phyloP scores from a whole-genome alignment of 208 protist genomes.

The Wallacemonas sp. region DNA sequence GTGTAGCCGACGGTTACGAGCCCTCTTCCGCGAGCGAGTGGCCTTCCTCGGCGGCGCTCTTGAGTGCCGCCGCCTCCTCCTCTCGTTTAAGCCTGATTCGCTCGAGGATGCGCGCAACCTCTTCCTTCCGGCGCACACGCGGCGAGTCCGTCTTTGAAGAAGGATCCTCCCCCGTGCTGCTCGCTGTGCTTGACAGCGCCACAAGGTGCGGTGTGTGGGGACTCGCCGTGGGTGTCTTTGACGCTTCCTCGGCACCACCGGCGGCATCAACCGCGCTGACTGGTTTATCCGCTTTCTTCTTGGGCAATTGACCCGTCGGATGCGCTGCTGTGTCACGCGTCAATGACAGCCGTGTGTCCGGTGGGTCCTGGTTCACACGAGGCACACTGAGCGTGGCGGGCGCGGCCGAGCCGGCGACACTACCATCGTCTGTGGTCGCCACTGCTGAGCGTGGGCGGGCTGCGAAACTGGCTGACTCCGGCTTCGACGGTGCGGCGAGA shows the following conservation, averaged over 20 bases:
- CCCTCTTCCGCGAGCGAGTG: too few species aligned
- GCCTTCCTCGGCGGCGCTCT: not conserved
- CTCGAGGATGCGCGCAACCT: constrained; percentile 40
- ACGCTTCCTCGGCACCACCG: too few species aligned
- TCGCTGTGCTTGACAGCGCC: not conserved
- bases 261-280: too few species aligned
- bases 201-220: too few species aligned
- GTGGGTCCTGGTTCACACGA: constrained; percentile 5
- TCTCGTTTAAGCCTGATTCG: constrained; percentile 34
- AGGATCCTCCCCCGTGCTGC: constrained; percentile 5
- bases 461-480: not conserved
- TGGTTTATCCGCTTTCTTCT: too few species aligned
- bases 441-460: not conserved
- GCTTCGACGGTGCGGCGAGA: constrained; percentile 7
- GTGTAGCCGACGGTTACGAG: too few species aligned
- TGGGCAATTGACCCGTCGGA: too few species aligned
- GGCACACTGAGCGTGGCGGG: not conserved
- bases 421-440: not conserved
- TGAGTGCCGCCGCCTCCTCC: constrained; percentile 7
- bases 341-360: not conserved
- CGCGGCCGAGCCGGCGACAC: not conserved
- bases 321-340: too few species aligned
- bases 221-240: too few species aligned
- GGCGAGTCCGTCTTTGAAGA: constrained; percentile 5
- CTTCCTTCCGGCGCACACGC: constrained; percentile 25